Evolutionary conservation across 179 eudicot genomes (phyloP), one percentile per base, ranked within the genome.

Genomic region (Amaranthus tricolor): DNA sequence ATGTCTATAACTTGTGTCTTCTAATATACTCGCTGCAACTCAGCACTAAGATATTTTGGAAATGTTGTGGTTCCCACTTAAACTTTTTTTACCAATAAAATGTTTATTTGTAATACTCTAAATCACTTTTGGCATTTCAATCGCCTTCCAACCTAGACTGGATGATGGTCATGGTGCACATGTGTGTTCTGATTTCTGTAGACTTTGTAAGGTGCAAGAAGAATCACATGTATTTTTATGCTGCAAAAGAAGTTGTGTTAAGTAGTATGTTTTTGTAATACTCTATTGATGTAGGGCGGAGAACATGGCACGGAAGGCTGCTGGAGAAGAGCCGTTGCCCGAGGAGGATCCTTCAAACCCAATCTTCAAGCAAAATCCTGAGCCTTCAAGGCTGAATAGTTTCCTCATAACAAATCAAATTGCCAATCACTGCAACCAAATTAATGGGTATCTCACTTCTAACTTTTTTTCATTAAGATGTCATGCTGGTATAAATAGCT

Each of bases 311-410:
- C 88, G 98, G 13, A 93, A 88, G 86, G 87, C 94, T 75, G 91
- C 97, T 6, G 98, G 98, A 64, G 99, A 95, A 83, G 99, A 94
- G 74, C 93, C 95, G 55, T 73, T 93, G 74, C 97, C 97, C 8
- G 95, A 95, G 82, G 99, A 95, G 85, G 99, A 95, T 84, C 98
- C 97, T 45, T 87, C 90, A 19, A 89, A 87, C 73, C 89, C 95
- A 14, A 69, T 88, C 48, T 95, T 93, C 68, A 95, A 91, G 88
- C 90, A 92, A 58, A 83, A 88, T 51, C 88, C 91, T 0, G 97
- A 93, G 85, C 99, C 99, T 16, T 86, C 97, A 52, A 78, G 98
- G 74, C 68, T 95, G 82, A 97, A 93, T 70, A 95, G 91, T 82
- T 95, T 88, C 84, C 94, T 95, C 81, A 83, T 90, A 49, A 90